phyloP scores from a whole-genome alignment of 2,329 filamentous ascomycete genomes.

The Zarea fungicola region DNA sequence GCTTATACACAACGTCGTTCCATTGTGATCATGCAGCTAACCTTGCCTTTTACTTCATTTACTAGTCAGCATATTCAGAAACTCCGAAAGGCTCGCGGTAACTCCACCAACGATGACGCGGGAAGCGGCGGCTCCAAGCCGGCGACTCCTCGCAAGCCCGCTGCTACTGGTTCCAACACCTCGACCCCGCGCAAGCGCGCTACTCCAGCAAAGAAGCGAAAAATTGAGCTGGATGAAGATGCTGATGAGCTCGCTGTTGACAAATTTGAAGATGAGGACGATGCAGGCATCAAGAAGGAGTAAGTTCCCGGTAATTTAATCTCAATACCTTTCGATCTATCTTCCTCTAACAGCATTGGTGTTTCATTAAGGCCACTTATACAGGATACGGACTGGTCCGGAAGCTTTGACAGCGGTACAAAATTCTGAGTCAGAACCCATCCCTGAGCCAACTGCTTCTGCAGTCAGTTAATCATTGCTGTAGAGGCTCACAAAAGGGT shows the following conservation, averaged over 20 bases:
- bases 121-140: constrained; percentile 16
- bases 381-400: background rate
- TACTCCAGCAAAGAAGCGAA: constrained; percentile 22
- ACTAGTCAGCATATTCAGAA: constrained; percentile 44
- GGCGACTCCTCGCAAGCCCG: constrained; percentile 22
- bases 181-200: constrained; percentile 26
- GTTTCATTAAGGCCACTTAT: no score
- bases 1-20: no score
- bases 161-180: constrained; percentile 16
- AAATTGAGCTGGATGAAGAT: constrained; percentile 14
- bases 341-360: no score
- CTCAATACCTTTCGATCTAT: no score
- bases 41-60: background rate
- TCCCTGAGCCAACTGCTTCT: no score
- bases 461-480: no score
- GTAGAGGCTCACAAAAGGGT: no score
- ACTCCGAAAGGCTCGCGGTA: constrained; percentile 33
- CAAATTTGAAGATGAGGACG: constrained; percentile 21
- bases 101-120: constrained; percentile 19
- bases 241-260: constrained; percentile 2
- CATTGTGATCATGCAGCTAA: background rate
- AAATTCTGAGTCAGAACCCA: no score
- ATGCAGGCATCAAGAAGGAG: constrained; percentile 15
- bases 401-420: no score
- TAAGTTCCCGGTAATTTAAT: no score